Evolutionary conservation across 768 basidiomycete genomes (phyloP).

Genomic region (Coprinopsis sp.): DNA sequence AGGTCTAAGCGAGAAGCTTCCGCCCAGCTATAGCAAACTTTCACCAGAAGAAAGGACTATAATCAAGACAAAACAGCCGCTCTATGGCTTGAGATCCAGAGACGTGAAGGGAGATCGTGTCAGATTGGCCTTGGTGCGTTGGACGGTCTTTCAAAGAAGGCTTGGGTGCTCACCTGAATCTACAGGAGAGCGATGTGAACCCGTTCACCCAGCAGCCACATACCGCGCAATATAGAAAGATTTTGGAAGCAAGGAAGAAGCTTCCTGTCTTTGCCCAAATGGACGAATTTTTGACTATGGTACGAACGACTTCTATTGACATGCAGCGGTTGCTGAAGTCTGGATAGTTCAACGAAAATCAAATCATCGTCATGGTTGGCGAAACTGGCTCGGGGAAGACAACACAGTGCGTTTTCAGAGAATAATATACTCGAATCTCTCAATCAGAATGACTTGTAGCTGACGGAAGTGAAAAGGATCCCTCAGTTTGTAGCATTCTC

Average conservation of each 20-base stretch:
- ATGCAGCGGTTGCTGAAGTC: conserved; percentile 16
- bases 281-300: conserved; percentile 88
- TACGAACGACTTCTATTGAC: conserved; percentile 37
- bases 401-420: conserved; percentile 65
- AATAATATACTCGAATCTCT: neutral
- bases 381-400: conserved; percentile 97
- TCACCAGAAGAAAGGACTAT: conserved; percentile 11
- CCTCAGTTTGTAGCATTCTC: conserved; percentile 95
- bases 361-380: conserved; percentile 88
- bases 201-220: conserved; percentile 84
- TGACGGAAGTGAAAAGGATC: conserved; percentile 51
- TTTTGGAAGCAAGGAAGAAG: conserved; percentile 78
- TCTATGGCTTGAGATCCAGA: conserved; percentile 72
- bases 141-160: neutral
- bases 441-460: neutral
- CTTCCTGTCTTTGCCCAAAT: conserved; percentile 91
- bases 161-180: neutral
- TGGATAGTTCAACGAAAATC: conserved; percentile 66
- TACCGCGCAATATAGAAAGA: conserved; percentile 78
- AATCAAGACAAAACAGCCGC: conserved; percentile 44
- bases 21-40: no score
- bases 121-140: conserved; percentile 62
- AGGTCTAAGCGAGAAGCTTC: conserved; percentile 1
- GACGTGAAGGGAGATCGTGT: conserved; percentile 64
- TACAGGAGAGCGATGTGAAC: conserved; percentile 74